Percentiles rank a stretch among this genome's conserved stretches.
Evolutionary conservation across 2,329 filamentous ascomycete species (phyloP).

Genomic region (Pseudogymnoascus sp.): DNA sequence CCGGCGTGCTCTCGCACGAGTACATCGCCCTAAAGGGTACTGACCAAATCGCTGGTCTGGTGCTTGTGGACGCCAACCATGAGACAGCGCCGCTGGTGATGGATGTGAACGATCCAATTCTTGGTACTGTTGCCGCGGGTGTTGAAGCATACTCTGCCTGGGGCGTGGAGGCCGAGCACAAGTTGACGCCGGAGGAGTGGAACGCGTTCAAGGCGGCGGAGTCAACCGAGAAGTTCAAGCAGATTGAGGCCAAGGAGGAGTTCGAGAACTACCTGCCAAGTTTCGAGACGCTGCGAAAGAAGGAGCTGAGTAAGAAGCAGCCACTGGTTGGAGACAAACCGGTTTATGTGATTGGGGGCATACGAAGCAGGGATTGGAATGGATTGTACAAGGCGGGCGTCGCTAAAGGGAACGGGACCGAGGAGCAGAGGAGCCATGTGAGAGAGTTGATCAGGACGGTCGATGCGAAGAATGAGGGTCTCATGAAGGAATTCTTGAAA

Average conservation of each 20-base stretch:
- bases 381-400: conserved; percentile 30
- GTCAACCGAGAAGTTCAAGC: conserved; percentile 18
- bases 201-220: conserved; percentile 13
- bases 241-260: conserved; percentile 12
- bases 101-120: conserved; percentile 12
- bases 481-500: conserved; percentile 28
- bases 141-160: conserved; percentile 16
- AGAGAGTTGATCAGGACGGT: conserved; percentile 27
- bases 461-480: conserved; percentile 25
- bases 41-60: conserved; percentile 18
- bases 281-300: conserved; percentile 29
- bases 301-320: conserved; percentile 25
- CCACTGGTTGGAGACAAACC: conserved; percentile 25
- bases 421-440: conserved; percentile 28
- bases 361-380: conserved; percentile 28
- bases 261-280: conserved; percentile 12
- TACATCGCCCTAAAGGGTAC: conserved; percentile 15
- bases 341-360: conserved; percentile 22
- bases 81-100: conserved; percentile 19
- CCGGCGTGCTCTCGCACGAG: conserved; percentile 17
- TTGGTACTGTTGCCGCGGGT: conserved; percentile 7
- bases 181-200: conserved; percentile 18
- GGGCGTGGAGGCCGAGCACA: conserved; percentile 15
- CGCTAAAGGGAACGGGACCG: conserved; percentile 31
- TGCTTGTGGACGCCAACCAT: conserved; percentile 22